Base-by-base conservation (phyloP, 352 stramenopile species). In the Thalassiosira exigua region DNA sequence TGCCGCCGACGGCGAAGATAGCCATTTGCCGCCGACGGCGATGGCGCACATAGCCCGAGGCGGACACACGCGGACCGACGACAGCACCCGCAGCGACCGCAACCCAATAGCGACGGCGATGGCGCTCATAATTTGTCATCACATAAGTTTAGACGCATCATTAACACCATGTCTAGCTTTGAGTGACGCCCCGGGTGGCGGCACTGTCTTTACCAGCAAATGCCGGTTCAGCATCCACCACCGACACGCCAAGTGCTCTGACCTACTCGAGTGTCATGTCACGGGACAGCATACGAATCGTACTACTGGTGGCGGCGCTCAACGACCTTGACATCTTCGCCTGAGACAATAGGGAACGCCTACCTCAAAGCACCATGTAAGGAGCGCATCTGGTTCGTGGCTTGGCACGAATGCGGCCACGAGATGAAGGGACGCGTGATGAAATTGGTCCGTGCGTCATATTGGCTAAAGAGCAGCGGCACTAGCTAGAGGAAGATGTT, bases 251-350 rank as follows among this genome's bases (percentile, higher is more conserved):
- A n/a, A 29, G 41, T 39, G 60, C 53, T 3, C 24, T 77, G 2
- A 88, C 75, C 21, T 88, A 85, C 33, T 70, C 70, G 1, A 77
- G 67, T 56, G 71, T 88, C 0, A 72, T 88, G 7, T 74, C 62
- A 24, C 5, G 79, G 11, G 79, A 91, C 3, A 87, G 68, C 12
- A 79, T 87, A 0, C 44, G 75, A 54, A 69, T 91, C 50, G 66
- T 65, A 0, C 81, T 91, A 1, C 42, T 73, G 3, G 27, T 82
- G 29, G 85, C 85, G 14, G 82, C 79, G 22, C 36, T 91, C 12
- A 90, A 91, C 30, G 76, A 73, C 14, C 61, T 88, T 14, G 64
- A 88, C 9, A 41, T 91, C 5, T 60, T 74, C 17, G 27, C 69
- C 4, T 56, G 44, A 33, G 84, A 88, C 30, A n/a, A 82, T 89